These are phyloP conservation scores for Liquidambar formosana DNA, from an alignment of 164 flowering plant species.

Conservation along the genomic window DNA sequence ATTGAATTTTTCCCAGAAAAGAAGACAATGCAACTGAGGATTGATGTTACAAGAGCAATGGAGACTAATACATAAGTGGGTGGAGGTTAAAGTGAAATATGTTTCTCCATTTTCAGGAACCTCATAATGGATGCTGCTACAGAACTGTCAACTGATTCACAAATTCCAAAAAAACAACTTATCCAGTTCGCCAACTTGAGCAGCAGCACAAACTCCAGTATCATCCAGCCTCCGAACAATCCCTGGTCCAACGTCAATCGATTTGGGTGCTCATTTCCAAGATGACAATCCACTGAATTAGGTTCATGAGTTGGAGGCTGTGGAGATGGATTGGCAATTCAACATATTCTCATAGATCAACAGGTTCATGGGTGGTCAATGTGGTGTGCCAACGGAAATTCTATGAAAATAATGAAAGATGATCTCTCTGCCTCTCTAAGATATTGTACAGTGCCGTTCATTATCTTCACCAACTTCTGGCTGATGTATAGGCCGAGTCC, in stretches of 20 bases:
- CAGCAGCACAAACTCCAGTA: background rate
- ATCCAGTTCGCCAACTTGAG: background rate
- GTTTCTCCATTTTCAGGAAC: background rate
- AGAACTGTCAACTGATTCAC: background rate
- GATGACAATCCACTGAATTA: background rate
- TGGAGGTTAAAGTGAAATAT: background rate
- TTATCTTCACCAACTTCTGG: constrained; percentile 76
- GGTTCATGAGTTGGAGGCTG: background rate
- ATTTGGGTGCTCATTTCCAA: background rate
- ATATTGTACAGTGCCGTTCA: constrained; percentile 84
- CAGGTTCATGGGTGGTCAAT: background rate
- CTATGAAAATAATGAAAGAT: constrained; percentile 63
- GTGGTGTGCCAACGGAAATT: constrained; percentile 57
- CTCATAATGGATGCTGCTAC: background rate
- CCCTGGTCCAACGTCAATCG: background rate
- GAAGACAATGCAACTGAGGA: background rate
- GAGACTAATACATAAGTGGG: background rate
- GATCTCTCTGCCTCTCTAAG: constrained; percentile 70
- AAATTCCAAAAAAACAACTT: background rate
- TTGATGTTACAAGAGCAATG: background rate
- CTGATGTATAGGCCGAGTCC: constrained; percentile 76
- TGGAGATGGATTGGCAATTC: background rate
- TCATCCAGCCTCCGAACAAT: background rate
- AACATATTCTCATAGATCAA: background rate
- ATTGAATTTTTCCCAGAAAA: too few species aligned